Evolutionary conservation across 306 rosid species (phyloP), one percentile per base, ranked within the genome.

Genomic region (Ziziphus jujuba): DNA sequence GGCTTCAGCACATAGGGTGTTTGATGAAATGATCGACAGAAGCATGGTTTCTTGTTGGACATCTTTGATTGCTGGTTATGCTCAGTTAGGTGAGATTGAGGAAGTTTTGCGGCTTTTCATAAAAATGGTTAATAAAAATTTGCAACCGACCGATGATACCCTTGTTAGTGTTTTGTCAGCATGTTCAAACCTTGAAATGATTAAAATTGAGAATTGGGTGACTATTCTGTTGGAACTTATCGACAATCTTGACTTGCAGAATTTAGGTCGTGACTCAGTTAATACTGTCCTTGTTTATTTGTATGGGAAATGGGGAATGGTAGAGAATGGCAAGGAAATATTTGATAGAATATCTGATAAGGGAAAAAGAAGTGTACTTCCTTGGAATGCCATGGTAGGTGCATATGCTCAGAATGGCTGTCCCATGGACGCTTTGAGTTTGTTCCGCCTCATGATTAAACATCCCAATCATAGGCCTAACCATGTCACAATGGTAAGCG

Each of bases 371-470:
- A 62, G 78, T 4, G 79, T 75, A 45, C 78, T 82, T 69, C 78
- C 85, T 44, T 87, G 92, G 92, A 87, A 87, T 80, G 71, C 84
- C 38, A 70, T 84, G 79, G 79, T 87, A 21, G 72, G 75, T 60
- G 87, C 87, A n/a, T 87, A 80, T 31, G 78, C 84, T 63, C 87
- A 80, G 56, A 82, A 84, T 28, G 83, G 93, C 63, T 77, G n/a
- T 58, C 85, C 76, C 57, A 38, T 77, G 76, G 86, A 84, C 66
- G 80, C 84, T 59, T 60, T 80, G 55, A 73, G 65, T 69, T 79
- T 82, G 72, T 87, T 80, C 80, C 75, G 76, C 20, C 2, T 28
- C 44, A 87, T 84, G 90, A 50, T 78, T 19, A 79, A 69, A 31
- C 77, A 68, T 50, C 64, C 61, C 71, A 67, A 23, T 70, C 34